Evolutionary conservation across 306 rosid species (phyloP), one percentile per base, ranked within the genome.

Genomic region (Corylus heterophylla): DNA sequence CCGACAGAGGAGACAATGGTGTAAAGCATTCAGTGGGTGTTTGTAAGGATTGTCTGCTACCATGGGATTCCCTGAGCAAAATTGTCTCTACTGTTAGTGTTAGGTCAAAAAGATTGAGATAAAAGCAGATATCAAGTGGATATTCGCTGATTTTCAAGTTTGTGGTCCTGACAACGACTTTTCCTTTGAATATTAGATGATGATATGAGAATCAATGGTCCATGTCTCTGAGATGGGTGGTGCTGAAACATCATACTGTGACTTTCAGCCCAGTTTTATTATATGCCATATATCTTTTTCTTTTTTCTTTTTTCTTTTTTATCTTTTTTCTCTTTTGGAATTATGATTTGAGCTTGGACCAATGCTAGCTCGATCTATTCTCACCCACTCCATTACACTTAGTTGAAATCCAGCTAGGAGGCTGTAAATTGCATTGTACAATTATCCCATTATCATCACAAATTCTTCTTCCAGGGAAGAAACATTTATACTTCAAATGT

Each of bases 71-170:
- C 62, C 20, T 71, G 50, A 6, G 69, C 47, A 76, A 50, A 37
- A 50, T 76, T 64, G 58, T 66, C 49, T 62, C 29, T 75, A 71
- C 39, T 35, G 8, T 6, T 5, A 42, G 1, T 42, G 7, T 69
- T 25, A 70, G 80, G 87, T 82, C 79, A 83, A 89, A 89, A 79
- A 67, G 84, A 78, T 62, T 74, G 77, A 58, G 62, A 69, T 54
- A 55, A 74, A 77, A 79, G 78, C 68, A 22, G 69, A 73, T 62
- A 55, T 71, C 62, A 67, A 81, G 55, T n/a, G 68, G 83, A 81
- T 78, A 78, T 71, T 70, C 79, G 31, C 13, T 44, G 64, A 54
- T 81, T 76, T 74, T 68, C 50, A 63, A 20, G 63, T 5, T 5
- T 47, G 75, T 78, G 81, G 88, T 59, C 81, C 82, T 69, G 76